Evolutionary conservation across 305 asterid species (phyloP).

Genomic region (Solanum hybrid): DNA sequence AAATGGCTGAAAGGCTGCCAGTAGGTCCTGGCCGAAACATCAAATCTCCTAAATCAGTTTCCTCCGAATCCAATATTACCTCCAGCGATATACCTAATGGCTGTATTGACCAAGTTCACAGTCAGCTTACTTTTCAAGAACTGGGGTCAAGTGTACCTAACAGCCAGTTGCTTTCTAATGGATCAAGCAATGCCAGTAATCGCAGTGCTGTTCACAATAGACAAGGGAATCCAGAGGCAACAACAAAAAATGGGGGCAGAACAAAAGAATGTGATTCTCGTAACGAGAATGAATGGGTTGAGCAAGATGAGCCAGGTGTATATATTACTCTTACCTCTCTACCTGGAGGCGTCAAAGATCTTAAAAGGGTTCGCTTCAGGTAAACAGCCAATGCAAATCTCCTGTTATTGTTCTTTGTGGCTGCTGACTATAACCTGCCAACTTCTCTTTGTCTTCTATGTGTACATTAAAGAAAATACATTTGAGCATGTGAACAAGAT

Average conservation of each 20-base stretch:
- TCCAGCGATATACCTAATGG: slow-evolving; percentile 36
- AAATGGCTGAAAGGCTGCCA: slow-evolving; percentile 88
- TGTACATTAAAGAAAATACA: neutral
- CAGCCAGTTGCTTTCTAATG: slow-evolving; percentile 43
- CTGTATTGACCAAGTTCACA: slow-evolving; percentile 34
- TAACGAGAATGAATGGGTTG: slow-evolving; percentile 86
- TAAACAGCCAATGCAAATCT: slow-evolving; percentile 18
- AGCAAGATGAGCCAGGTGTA: slow-evolving; percentile 98
- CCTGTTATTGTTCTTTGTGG: neutral
- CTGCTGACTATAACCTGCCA: neutral
- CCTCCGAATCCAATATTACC: slow-evolving; percentile 29
- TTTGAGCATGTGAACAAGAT: neutral
- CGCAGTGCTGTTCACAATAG: slow-evolving; percentile 52
- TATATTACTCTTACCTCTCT: slow-evolving; percentile 91
- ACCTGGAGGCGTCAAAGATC: slow-evolving; percentile 90
- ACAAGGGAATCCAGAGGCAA: slow-evolving; percentile 46
- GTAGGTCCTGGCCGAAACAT: slow-evolving; percentile 63
- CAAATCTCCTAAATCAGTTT: slow-evolving; percentile 42
- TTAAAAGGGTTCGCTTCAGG: slow-evolving; percentile 99
- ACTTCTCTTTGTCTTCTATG: neutral
- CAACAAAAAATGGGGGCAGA: slow-evolving; percentile 53
- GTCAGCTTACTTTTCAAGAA: slow-evolving; percentile 40
- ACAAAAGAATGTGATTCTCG: slow-evolving; percentile 61
- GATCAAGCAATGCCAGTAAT: slow-evolving; percentile 40
- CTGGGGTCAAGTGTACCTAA: slow-evolving; percentile 42